Evolutionary conservation across 129 eudicot species (phyloP), one percentile per base, ranked within the genome.

Genomic region (carrot (Daucus carota)): DNA sequence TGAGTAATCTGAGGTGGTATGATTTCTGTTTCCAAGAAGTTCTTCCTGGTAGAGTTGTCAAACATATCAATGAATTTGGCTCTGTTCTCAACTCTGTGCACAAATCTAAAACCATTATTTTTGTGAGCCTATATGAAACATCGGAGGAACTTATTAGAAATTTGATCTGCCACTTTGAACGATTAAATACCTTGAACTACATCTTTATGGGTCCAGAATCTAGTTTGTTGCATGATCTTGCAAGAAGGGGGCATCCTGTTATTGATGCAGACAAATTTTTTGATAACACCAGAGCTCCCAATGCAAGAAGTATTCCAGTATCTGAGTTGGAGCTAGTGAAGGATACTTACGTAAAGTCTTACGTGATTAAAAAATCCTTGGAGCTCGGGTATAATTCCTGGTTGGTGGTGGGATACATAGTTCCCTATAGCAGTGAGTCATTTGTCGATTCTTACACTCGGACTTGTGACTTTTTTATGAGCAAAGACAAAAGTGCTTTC

Each of bases 1-100:
- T 91, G 86, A 86, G 78, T 43, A 75, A 77, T 78, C 92, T 94
- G 75, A 92, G 86, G 80, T 91, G 98, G 98, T 94, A 86, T 73
- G 93, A 94, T 78, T 94, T 87, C 85, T 94, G 98, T 74, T 94
- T 94, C 80, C 80, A 80, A 83, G 85, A 87, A 91, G 84, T 91
- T 9, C 16, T 84, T 45, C 89, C 90, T 15, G 79, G 82, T 78
- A 85, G 98, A 85, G 78, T 83, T 62, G 84, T 92, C 43, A 83
- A 72, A n/a, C 79, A 57, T 63, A 80, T 78, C 24, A 60, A 86
- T 81, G 90, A 89, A 59, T 85, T 91, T 60, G 86, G 77, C 32
- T 52, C 79, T 24, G 72, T 89, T 68, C 79, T 91, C 34, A 81
- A 75, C 62, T 81, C 96, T 10, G 74, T 82, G 72, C 89, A 83